phyloP scores from a whole-genome alignment of 73 alveolate species.

The Blepharisma stoltei region DNA sequence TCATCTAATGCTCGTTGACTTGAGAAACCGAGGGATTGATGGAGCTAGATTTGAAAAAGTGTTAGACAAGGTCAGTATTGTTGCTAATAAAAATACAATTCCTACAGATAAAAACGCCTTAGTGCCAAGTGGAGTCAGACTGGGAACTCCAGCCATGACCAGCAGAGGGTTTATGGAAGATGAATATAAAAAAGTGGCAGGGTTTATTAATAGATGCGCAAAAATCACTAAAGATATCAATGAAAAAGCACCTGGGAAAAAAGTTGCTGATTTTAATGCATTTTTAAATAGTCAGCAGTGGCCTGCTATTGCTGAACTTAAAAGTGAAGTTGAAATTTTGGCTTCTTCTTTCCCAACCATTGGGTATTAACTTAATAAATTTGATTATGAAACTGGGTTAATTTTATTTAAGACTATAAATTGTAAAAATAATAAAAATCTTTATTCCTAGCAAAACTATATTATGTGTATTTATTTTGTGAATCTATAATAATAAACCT shows the following conservation, averaged over 20 bases:
- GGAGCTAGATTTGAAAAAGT: constrained; percentile 90
- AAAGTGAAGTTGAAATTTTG: constrained; percentile 43
- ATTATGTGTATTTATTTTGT: too few relatives aligned
- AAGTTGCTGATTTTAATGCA: constrained; percentile 28
- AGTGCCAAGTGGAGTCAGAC: constrained; percentile 91
- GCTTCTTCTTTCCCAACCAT: constrained; percentile 49
- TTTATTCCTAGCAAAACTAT: too few relatives aligned
- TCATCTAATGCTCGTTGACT: constrained; percentile 72
- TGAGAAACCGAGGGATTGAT: constrained; percentile 73
- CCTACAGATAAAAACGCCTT: constrained; percentile 89
- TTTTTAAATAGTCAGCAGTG: neutral
- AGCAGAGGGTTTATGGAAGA: constrained; percentile 83
- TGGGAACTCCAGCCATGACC: constrained; percentile 94
- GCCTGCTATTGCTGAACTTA: neutral
- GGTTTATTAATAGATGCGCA: constrained; percentile 1
- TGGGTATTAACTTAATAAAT: constrained; percentile 30
- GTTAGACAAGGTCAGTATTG: constrained; percentile 76
- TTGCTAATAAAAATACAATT: constrained; percentile 86
- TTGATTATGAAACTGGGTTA: too few relatives aligned
- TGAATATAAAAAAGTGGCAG: constrained; percentile 65
- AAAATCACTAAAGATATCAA: constrained; percentile 13
- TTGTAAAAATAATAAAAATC: too few relatives aligned
- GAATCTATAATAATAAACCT: constrained; percentile 20
- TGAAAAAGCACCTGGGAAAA: neutral
- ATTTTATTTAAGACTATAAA: too few relatives aligned